Percentiles rank a stretch among this genome's conserved stretches.
Conservation (phyloP, 805 yeast species). For the Suhomyces sp. region DNA sequence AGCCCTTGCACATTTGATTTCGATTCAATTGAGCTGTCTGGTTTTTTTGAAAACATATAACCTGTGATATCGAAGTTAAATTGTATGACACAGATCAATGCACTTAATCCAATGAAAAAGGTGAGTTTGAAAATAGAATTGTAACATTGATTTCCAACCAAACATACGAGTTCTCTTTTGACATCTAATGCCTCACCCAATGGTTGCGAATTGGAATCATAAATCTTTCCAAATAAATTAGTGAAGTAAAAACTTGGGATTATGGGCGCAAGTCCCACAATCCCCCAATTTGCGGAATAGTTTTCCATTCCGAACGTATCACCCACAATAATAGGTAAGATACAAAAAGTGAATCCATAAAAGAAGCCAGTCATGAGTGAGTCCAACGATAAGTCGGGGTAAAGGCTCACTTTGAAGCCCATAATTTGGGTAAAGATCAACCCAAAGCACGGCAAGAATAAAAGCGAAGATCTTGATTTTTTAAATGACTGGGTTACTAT, state of each 20-base stretch:
- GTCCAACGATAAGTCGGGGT: constrained; percentile 43
- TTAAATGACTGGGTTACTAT: constrained; percentile 46
- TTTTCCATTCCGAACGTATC: constrained; percentile 69
- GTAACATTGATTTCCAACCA: constrained; percentile 43
- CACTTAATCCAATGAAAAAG: constrained; percentile 29
- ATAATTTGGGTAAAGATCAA: constrained; percentile 51
- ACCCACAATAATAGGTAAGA: constrained; percentile 73
- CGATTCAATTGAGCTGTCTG: too few relatives aligned
- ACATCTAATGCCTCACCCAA: constrained; percentile 10
- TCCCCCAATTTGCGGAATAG: constrained; percentile 74
- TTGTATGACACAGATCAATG: constrained; percentile 18
- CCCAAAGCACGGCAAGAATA: constrained; percentile 52
- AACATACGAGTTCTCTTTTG: constrained; percentile 20
- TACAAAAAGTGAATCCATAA: constrained; percentile 72
- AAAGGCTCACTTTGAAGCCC: constrained; percentile 36
- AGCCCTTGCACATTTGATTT: too few relatives aligned
- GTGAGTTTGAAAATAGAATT: constrained; percentile 43
- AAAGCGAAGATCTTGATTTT: constrained; percentile 52
- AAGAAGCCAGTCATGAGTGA: constrained; percentile 65
- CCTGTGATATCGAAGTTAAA: constrained; percentile 4
- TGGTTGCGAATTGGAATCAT: constrained; percentile 46
- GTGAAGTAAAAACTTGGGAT: constrained; percentile 61
- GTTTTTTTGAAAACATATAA: too few relatives aligned
- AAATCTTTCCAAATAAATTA: constrained; percentile 59
- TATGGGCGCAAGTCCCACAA: constrained; percentile 65